Conservation (phyloP, 768 basidiomycete species). For the Paxillus involutus region DNA sequence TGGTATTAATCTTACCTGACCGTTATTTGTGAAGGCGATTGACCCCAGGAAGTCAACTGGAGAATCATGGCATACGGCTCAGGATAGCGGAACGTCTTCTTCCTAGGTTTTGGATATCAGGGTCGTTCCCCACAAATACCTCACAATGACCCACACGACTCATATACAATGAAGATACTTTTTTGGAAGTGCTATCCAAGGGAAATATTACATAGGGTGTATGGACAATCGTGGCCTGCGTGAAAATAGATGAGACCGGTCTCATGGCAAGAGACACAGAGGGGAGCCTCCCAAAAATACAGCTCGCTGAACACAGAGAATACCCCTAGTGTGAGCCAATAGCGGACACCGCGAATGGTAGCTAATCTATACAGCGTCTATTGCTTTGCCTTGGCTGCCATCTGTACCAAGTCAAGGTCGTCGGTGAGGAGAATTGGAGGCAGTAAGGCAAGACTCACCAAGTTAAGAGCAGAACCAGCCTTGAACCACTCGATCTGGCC, state of each 20-base stretch:
- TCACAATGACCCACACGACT: not conserved
- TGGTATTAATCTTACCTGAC: not conserved
- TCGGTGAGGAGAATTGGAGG: not conserved
- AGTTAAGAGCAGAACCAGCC: conserved; percentile 91
- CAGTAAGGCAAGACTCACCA: conserved; percentile 48
- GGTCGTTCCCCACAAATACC: not conserved
- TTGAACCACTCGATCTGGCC: conserved; percentile 99
- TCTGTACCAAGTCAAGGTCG: conserved; percentile 36
- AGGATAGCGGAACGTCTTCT: not conserved
- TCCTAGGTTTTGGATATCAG: no score
- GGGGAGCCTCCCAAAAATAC: not conserved
- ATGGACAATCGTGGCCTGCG: conserved; percentile 15
- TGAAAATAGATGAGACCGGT: conserved; percentile 5
- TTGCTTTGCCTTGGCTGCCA: conserved; percentile 65
- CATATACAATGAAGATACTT: conserved; percentile 6
- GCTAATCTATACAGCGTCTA: conserved; percentile 21
- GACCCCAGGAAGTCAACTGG: conserved; percentile 8
- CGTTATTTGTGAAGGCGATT: not conserved
- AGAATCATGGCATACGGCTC: conserved; percentile 18
- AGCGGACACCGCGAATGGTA: not conserved
- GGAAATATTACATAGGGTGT: conserved; percentile 25
- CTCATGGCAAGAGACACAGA: not conserved
- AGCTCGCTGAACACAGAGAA: not conserved
- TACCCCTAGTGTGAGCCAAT: conserved; percentile 2
- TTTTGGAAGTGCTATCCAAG: conserved; percentile 8